phyloP scores from a whole-genome alignment of 1,139 yeast genomes.

The Taphrina betulina region DNA sequence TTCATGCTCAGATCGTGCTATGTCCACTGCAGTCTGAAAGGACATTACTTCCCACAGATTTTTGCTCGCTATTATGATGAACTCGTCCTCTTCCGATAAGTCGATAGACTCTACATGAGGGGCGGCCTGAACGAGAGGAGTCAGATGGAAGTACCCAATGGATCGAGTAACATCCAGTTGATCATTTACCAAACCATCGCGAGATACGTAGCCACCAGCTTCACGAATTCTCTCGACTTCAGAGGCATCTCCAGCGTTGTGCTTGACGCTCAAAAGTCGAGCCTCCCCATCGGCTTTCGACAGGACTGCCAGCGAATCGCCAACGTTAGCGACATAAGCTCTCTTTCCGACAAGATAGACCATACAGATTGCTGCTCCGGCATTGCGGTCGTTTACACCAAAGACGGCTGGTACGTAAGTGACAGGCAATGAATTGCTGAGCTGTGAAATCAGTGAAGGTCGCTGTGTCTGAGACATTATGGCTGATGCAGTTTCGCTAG shows the following conservation, averaged over 20 bases:
- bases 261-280: constrained; percentile 68
- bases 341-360: constrained; percentile 70
- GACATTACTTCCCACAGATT: constrained; percentile 83
- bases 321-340: constrained; percentile 81
- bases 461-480: constrained; percentile 11
- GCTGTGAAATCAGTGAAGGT: constrained; percentile 21
- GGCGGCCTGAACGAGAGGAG: constrained; percentile 87
- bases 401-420: constrained; percentile 38
- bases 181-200: constrained; percentile 83
- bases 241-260: constrained; percentile 74
- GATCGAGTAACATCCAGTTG: constrained; percentile 82
- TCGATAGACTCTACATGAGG: constrained; percentile 70
- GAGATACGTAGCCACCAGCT: constrained; percentile 86
- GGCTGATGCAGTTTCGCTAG: constrained; percentile 28
- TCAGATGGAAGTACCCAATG: constrained; percentile 73
- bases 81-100: constrained; percentile 71
- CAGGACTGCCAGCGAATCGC: constrained; percentile 81
- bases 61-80: constrained; percentile 80
- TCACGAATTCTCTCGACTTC: constrained; percentile 88
- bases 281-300: constrained; percentile 81
- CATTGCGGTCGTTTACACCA: constrained; percentile 62
- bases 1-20: constrained; percentile 74
- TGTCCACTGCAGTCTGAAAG: constrained; percentile 84
- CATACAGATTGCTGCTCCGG: constrained; percentile 87
- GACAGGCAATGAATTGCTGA: constrained; percentile 15